Conservation (phyloP, 2,329 filamentous ascomycete genomes). For the Aspergillus quadrilineatus region DNA sequence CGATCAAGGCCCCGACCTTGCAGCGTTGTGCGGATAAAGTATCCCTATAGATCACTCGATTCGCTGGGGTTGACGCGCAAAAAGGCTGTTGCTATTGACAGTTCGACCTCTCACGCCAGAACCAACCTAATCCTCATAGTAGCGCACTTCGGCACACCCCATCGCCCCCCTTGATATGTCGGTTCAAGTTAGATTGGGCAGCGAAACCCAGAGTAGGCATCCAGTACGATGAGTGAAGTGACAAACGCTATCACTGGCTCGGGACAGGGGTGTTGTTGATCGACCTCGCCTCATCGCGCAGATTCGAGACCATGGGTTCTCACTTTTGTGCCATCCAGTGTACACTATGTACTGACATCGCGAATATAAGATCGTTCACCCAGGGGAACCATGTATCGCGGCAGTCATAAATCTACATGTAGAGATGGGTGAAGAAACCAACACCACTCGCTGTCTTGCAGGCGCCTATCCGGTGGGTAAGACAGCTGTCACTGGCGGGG, state of each 20-base stretch:
- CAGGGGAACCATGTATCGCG: slow-evolving; percentile 12
- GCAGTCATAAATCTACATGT: slow-evolving; percentile 9
- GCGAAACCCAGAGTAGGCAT: slow-evolving; percentile 25
- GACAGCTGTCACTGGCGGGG: slow-evolving; percentile 20
- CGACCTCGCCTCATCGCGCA: slow-evolving; percentile 8
- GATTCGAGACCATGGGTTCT: slow-evolving; percentile 9
- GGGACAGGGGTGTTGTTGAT: background rate
- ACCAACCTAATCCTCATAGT: slow-evolving; percentile 13
- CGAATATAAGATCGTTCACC: slow-evolving; percentile 7
- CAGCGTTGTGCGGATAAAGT: slow-evolving; percentile 6
- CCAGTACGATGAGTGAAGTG: slow-evolving; percentile 13
- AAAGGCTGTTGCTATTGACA: slow-evolving; percentile 22
- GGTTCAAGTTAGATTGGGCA: slow-evolving; percentile 34
- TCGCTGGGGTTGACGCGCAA: slow-evolving; percentile 17
- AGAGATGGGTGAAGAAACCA: slow-evolving; percentile 10
- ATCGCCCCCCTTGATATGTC: slow-evolving; percentile 12
- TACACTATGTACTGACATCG: slow-evolving; percentile 3
- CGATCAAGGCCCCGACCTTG: slow-evolving; percentile 13
- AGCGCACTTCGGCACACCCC: slow-evolving; percentile 21
- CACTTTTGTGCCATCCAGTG: slow-evolving; percentile 5
- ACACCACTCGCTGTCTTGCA: slow-evolving; percentile 16
- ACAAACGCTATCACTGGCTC: background rate
- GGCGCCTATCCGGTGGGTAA: slow-evolving; percentile 18
- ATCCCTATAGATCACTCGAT: slow-evolving; percentile 17
- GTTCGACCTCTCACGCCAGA: slow-evolving; percentile 31